Evolutionary conservation across 805 yeast genomes (phyloP).

Genomic region (Priceomyces medius): DNA sequence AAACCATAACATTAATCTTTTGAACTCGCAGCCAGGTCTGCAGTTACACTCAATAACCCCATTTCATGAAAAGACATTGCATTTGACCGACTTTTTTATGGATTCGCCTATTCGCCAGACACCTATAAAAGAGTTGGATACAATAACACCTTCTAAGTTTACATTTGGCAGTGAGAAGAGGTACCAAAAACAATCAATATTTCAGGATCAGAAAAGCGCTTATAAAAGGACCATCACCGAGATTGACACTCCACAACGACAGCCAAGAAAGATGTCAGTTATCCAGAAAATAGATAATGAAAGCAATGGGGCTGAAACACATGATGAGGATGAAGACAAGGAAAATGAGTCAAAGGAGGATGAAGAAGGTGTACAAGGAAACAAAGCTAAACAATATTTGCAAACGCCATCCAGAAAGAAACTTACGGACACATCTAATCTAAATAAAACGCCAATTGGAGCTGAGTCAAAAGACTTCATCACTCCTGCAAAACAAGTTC

Average conservation of each 20-base stretch:
- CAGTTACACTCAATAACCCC: slow-evolving; percentile 39
- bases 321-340: slow-evolving; percentile 8
- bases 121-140: slow-evolving; percentile 34
- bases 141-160: slow-evolving; percentile 43
- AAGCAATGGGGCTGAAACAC: slow-evolving; percentile 16
- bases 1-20: slow-evolving; percentile 31
- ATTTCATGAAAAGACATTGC: slow-evolving; percentile 41
- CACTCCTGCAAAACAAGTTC: slow-evolving; percentile 35
- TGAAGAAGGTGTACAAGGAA: slow-evolving; percentile 8
- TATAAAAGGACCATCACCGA: slow-evolving; percentile 36
- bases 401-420: slow-evolving; percentile 36
- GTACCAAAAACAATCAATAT: slow-evolving; percentile 15
- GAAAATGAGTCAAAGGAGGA: slow-evolving; percentile 13
- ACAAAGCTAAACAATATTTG: slow-evolving; percentile 11
- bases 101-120: slow-evolving; percentile 42
- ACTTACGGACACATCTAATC: slow-evolving; percentile 25
- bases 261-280: slow-evolving; percentile 28
- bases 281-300: slow-evolving; percentile 16
- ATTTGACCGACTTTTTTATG: slow-evolving; percentile 42
- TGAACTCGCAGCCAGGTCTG: slow-evolving; percentile 14
- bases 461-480: slow-evolving; percentile 14
- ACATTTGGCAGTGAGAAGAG: slow-evolving; percentile 21
- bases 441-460: slow-evolving; percentile 8
- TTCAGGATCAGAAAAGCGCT: slow-evolving; percentile 28
- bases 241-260: slow-evolving; percentile 39